Evolutionary conservation across 805 yeast genomes (phyloP), one percentile per base, ranked within the genome.

Genomic region (Wickerhamiella cacticola): DNA sequence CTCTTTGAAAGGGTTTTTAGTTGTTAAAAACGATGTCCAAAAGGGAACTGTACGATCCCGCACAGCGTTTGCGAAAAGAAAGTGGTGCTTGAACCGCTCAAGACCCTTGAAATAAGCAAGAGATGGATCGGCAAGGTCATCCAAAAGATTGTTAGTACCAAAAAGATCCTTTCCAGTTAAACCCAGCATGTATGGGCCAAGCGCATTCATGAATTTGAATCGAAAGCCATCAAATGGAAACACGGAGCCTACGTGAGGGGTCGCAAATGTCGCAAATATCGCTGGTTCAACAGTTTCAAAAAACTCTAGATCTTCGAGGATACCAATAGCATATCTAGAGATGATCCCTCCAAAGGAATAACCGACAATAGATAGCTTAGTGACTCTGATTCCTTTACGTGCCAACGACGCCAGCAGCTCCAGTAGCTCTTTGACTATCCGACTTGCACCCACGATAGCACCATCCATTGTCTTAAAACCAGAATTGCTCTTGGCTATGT

Each of bases 281-380:
- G 73, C 66, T 0, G 96, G 95, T 50, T 71, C 70, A 18, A 84
- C 71, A 1, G 57, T 57, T 1, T 73, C 73, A 55, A 79, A 84
- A 59, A 71, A 74, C 1, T 70, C 73, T 57, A 63, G 28, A 63
- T 69, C 68, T 48, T 73, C 63, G 50, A 78, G 67, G 42, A 79
- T 69, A 0, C 96, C 96, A 46, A 85, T 68, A 23, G 83, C 74
- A 60, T 83, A 85, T 36, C 96, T 70, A 0, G 86, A 71, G 13
- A 84, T 73, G 26, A 89, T 63, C 0, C 97, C 97, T n/a, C 96
- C 97, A 46, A 88, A 62, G 0, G 95, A 84, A 61, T 88, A 88
- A 0, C 96, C 96, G 2, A 87, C 72, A 34, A 88, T 67, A 53
- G 89, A 80, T 42, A 88, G 71, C 50, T 78, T 73, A 9, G 69